phyloP scores from a whole-genome alignment of 148 eudicot species.

The Heliosperma pusillum region DNA sequence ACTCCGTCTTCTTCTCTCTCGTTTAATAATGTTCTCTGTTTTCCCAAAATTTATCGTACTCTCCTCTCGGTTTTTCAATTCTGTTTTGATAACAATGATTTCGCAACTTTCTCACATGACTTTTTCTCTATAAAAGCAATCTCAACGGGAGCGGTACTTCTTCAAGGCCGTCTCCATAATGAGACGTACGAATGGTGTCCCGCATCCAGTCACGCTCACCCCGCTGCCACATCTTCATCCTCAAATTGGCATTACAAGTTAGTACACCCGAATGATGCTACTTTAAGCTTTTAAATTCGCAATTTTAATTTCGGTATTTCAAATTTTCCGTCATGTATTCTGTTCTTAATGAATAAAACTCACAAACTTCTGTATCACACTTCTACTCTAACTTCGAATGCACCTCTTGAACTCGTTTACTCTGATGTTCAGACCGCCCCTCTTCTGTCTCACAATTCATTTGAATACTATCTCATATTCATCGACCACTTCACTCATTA shows the following conservation, averaged over 20 bases:
- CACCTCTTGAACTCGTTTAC: no score
- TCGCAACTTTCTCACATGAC: not conserved
- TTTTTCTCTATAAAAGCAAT: constrained; percentile 10
- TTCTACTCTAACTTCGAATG: no score
- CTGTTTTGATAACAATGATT: not conserved
- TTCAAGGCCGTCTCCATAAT: not conserved
- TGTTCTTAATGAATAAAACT: no score
- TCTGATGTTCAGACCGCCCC: no score
- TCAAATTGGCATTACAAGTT: constrained; percentile 6
- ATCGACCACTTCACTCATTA: no score
- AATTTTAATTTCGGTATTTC: not conserved
- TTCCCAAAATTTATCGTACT: not conserved
- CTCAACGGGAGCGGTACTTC: not conserved
- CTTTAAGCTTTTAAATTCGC: not conserved
- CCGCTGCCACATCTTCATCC: not conserved
- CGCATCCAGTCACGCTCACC: not conserved
- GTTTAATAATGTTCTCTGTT: not conserved
- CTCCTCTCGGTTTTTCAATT: not conserved
- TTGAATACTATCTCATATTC: no score
- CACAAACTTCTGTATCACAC: no score
- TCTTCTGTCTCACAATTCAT: no score
- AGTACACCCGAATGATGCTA: not conserved
- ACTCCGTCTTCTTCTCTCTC: not conserved
- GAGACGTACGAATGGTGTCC: not conserved
- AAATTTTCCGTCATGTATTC: not conserved